Evolutionary conservation across 345 rosid genomes (phyloP).

Genomic region (Passiflora organensis): DNA sequence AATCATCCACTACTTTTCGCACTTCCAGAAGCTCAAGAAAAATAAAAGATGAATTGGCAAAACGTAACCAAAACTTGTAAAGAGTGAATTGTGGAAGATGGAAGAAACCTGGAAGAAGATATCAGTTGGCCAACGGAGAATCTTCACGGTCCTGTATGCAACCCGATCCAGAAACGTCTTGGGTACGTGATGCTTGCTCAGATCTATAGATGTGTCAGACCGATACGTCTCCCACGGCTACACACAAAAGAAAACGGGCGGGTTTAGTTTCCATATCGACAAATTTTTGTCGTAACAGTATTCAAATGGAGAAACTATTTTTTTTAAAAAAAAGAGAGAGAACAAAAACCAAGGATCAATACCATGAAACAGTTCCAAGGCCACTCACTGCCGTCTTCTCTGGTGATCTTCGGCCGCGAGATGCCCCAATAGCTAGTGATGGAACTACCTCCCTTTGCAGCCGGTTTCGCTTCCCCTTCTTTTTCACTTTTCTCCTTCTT

Average conservation of each 20-base stretch:
- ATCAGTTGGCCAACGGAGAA: constrained; percentile 66
- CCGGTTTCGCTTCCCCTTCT: constrained; percentile 4
- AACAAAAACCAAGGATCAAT: background rate
- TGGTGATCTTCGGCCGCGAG: constrained; percentile 41
- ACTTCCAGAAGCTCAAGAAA: too few relatives aligned
- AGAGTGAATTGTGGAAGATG: too few relatives aligned
- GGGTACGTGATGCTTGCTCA: constrained; percentile 66
- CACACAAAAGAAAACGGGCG: constrained; percentile 1
- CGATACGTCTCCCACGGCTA: constrained; percentile 75
- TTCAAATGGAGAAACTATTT: background rate
- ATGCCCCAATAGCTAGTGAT: constrained; percentile 72
- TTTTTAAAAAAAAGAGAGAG: background rate
- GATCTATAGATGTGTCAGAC: constrained; percentile 55
- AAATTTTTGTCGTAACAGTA: background rate
- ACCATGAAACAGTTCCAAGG: constrained; percentile 87
- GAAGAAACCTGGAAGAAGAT: constrained; percentile 57
- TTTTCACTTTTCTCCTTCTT: constrained; percentile 8
- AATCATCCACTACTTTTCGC: too few relatives aligned
- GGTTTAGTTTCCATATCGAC: background rate
- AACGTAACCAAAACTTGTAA: too few relatives aligned
- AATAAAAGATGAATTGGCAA: too few relatives aligned
- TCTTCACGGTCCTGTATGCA: constrained; percentile 60
- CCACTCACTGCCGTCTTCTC: constrained; percentile 66
- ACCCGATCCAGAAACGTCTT: constrained; percentile 50
- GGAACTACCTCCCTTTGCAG: constrained; percentile 8